Evolutionary conservation across 331 rosid genomes (phyloP).

Genomic region (Dryas integrifolia): DNA sequence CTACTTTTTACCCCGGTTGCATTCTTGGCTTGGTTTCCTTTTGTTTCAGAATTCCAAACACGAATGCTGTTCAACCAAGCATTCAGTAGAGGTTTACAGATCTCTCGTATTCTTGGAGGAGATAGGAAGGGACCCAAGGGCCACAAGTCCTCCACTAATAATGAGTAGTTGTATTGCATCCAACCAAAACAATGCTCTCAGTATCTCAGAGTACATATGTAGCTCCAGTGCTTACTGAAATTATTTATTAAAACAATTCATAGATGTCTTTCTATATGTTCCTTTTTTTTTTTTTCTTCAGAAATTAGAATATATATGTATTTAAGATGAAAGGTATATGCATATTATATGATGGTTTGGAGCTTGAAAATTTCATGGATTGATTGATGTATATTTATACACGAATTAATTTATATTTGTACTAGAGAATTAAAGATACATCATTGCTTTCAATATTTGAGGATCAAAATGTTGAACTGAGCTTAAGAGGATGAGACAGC

Average conservation of each 20-base stretch:
- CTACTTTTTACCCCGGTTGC: conserved; percentile 91
- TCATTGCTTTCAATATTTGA: too few relatives aligned
- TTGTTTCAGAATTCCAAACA: conserved; percentile 93
- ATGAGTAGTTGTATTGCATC: conserved; percentile 47
- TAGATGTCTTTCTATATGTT: not conserved
- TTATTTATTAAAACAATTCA: not conserved
- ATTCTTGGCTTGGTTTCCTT: conserved; percentile 96
- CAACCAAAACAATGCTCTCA: not conserved
- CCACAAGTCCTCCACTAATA: conserved; percentile 53
- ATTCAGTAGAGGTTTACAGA: conserved; percentile 94
- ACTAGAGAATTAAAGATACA: too few relatives aligned
- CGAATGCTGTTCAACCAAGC: conserved; percentile 98
- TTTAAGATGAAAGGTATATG: not conserved
- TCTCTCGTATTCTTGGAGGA: conserved; percentile 91
- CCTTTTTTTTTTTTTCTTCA: not conserved
- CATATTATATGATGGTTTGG: not conserved
- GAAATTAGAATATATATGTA: not conserved
- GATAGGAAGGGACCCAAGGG: conserved; percentile 40
- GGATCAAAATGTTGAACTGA: too few relatives aligned
- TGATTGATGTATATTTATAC: not conserved
- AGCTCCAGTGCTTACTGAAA: not conserved
- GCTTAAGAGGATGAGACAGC: too few relatives aligned
- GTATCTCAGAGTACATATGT: not conserved
- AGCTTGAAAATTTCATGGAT: not conserved
- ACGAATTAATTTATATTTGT: not conserved